Base-by-base conservation (phyloP, 2,329 filamentous ascomycete genomes). In the Intubia oerlemansii region DNA sequence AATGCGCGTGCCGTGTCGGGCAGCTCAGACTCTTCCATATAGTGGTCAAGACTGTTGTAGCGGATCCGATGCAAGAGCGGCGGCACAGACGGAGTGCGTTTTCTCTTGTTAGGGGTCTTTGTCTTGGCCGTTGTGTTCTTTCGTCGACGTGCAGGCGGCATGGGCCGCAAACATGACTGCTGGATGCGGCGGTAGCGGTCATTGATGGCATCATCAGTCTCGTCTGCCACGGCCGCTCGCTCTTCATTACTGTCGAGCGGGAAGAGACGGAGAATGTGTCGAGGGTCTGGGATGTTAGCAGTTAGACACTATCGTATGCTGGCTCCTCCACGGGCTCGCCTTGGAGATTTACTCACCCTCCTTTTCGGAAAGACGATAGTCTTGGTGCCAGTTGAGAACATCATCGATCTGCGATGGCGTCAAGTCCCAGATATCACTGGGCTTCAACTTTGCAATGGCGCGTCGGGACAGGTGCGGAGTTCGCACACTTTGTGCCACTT, bases 351-450 rank as follows among this genome's bases (percentile, higher is more conserved):
- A n/a, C 35, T 3, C n/a, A 39, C 38, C 38, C 11, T 34, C 28
- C 27, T 27, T 31, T 6, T 39, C 34, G 2, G 30, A 23, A 5
- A 40, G 19, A 5, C 69, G 78, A 25, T 60, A 73, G 32, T 59
- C 57, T 42, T 78, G 69, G 44, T 77, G 84, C 70, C 76, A 88
- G 46, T 80, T 66, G 48, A 90, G 57, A 42, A 82, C 85, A 34
- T 75, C 63, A 41, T 84, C 76, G 21, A 85, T 51, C 36, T 74
- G 64, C 7, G 52, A 46, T 10, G 57, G 50, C 2, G 56, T 55
- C 62, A 80, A 66, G 0, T 30, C 41, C 39, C 52, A 45, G 7
- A 43, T 44, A 5, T 48, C 40, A 5, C 41, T 37, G 5, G 42
- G 33, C 5, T 39, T 35, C 19, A 45, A 32, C 13, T 38, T 37